Evolutionary conservation across 2,329 filamentous ascomycete species (phyloP), one percentile per base, ranked within the genome.

Genomic region (Fusarium sp.): DNA sequence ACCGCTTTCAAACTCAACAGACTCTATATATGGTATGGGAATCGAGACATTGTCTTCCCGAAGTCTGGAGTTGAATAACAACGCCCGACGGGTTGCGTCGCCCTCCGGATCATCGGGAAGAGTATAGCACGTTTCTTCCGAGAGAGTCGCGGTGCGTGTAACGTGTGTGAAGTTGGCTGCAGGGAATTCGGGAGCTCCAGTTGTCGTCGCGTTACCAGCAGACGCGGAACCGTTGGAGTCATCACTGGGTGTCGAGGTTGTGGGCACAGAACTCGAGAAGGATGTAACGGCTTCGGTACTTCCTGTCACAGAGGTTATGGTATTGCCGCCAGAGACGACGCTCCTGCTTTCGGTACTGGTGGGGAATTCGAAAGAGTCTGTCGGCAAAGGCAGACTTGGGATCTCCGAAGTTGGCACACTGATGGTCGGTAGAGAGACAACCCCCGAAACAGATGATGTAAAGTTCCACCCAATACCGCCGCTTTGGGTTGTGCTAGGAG

Each of bases 11-110:
- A 81, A 78, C 44, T 77, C 75, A 24, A 82, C 73, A 0, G 80
- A 78, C 51, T 82, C 79, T 6, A 82, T 77, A 47, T 79, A 82
- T 0, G 80, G 79, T 24, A 76, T 73, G 1, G 79, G 78, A 8
- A 81, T 77, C 0, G 77, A 73, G 18, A 72, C 62, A 30, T 80
- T 79, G 3, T 66, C 62, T 48, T 78, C 77, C 12, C 66, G 75
- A 9, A 77, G 61, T 8, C 75, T 75, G 16, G 72, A 69, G 45
- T 79, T 81, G 46, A 77, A 77, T n/a, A 82, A 51, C 7, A 76
- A 56, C 0, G 78, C 73, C 40, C 79, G 67, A 24, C 75, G 57
- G 14, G 72, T 55, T 12, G 71, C 53, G 7, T 74, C 74, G 30
- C 65, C 67, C n/a, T 69, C 56, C 22, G 73, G 67, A 40, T 74